Conservation (phyloP, 2,329 filamentous ascomycete genomes). For the Sporothrix phasma region DNA sequence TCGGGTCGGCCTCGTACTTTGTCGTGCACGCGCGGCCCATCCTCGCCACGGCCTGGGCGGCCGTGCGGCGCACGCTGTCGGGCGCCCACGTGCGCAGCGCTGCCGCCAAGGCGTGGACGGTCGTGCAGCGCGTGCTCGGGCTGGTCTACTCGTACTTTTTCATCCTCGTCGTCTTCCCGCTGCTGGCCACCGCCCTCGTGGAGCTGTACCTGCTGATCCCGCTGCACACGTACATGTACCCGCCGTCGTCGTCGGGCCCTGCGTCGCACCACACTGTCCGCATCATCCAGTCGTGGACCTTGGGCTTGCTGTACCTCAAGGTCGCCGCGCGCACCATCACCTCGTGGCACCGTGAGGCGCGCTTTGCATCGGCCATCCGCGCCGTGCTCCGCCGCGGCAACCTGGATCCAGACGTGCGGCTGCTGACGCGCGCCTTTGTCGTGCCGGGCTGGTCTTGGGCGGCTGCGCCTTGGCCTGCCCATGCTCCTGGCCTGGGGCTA, state of each 20-base stretch:
- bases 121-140: constrained; percentile 31
- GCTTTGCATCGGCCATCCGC: constrained; percentile 63
- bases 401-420: constrained; percentile 63
- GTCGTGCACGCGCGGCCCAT: constrained; percentile 34
- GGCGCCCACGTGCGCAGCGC: neutral
- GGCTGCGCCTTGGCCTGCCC: constrained; percentile 53
- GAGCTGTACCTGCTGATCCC: constrained; percentile 87
- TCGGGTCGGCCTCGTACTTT: constrained; percentile 59
- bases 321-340: constrained; percentile 61
- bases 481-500: constrained; percentile 45
- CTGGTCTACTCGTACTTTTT: constrained; percentile 67
- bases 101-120: constrained; percentile 24
- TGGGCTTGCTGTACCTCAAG: constrained; percentile 84
- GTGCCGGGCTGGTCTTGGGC: constrained; percentile 56
- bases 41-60: constrained; percentile 14
- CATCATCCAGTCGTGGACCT: constrained; percentile 85
- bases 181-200: constrained; percentile 66
- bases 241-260: constrained; percentile 15
- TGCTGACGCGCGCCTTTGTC: constrained; percentile 82
- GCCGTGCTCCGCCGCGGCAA: constrained; percentile 67
- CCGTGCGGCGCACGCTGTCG: constrained; percentile 3
- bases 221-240: constrained; percentile 65
- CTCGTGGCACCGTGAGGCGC: constrained; percentile 56
- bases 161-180: constrained; percentile 69
- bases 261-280: constrained; percentile 59